These are phyloP conservation scores for Halophytophthora batemanensis DNA, from an alignment of 352 stramenopile genomes.

Conservation along the genomic window DNA sequence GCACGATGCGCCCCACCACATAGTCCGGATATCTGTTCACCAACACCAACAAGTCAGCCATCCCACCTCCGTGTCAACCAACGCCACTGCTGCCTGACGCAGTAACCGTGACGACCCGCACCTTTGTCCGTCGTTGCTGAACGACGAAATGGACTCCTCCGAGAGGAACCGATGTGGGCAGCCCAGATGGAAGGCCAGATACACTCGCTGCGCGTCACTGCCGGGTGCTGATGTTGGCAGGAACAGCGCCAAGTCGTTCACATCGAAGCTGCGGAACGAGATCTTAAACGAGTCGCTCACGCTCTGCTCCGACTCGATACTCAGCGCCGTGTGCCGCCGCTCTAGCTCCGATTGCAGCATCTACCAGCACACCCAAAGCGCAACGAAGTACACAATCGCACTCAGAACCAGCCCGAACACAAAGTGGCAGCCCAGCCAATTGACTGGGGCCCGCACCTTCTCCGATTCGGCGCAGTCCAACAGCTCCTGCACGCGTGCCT, in stretches of 20 bases:
- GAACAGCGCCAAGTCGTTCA: constrained; percentile 83
- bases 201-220: constrained; percentile 74
- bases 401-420: neutral
- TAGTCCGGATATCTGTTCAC: constrained; percentile 80
- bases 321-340: constrained; percentile 55
- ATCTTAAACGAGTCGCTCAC: constrained; percentile 78
- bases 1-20: constrained; percentile 82
- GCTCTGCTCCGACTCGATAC: constrained; percentile 56
- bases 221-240: constrained; percentile 78
- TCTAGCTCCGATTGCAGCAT: constrained; percentile 56
- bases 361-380: constrained; percentile 14
- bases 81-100: neutral
- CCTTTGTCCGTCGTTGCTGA: constrained; percentile 80
- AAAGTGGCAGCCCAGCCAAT: neutral
- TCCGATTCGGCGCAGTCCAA: constrained; percentile 57
- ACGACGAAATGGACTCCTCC: constrained; percentile 87
- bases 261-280: constrained; percentile 79
- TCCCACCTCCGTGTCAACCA: constrained; percentile 4
- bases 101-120: constrained; percentile 18
- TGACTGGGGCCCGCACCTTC: constrained; percentile 25
- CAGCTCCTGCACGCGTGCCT: constrained; percentile 56
- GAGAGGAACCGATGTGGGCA: constrained; percentile 86
- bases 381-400: constrained; percentile 2
- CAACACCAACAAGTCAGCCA: constrained; percentile 2
- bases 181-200: constrained; percentile 83